These are phyloP conservation scores for Melastoma candidum DNA, from an alignment of 441 rosid genomes.

Conservation along the genomic window DNA sequence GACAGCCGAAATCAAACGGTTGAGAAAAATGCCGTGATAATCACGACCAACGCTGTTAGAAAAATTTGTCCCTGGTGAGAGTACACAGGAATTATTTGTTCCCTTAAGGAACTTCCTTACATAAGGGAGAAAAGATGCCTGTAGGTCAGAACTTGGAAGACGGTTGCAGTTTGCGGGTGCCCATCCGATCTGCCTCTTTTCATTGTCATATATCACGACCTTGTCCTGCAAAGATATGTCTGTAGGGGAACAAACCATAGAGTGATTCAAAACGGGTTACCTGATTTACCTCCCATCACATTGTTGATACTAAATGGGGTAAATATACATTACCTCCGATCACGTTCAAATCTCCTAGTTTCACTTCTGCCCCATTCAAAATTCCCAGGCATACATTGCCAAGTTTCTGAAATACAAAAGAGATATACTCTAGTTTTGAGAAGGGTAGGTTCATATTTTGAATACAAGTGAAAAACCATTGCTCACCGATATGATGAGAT, in stretches of 20 bases:
- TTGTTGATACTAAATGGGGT: too few relatives aligned
- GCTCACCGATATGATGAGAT: conserved; percentile 51
- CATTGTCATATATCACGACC: conserved; percentile 52
- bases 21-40: conserved; percentile 23
- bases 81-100: conserved; percentile 1
- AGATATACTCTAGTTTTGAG: not conserved
- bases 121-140: conserved; percentile 16
- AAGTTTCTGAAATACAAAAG: conserved; percentile 22
- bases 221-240: conserved; percentile 44
- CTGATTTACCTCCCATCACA: not conserved
- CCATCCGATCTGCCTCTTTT: conserved; percentile 55
- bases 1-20: conserved; percentile 18
- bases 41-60: conserved; percentile 35
- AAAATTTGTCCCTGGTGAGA: conserved; percentile 11
- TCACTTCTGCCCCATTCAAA: conserved; percentile 34
- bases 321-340: conserved; percentile 25
- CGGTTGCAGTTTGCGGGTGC: conserved; percentile 30
- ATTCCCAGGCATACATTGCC: conserved; percentile 60
- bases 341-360: conserved; percentile 20
- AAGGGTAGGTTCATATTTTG: not conserved
- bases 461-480: not conserved
- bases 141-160: conserved; percentile 41
- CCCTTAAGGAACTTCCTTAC: conserved; percentile 2
- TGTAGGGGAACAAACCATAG: conserved; percentile 11
- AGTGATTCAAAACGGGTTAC: not conserved